A percentile compares a stretch with the other conserved stretches of the same genome.
These are phyloP conservation scores for Hibiscus tridactylites DNA, from an alignment of 345 rosid species.

Conservation along the genomic window DNA sequence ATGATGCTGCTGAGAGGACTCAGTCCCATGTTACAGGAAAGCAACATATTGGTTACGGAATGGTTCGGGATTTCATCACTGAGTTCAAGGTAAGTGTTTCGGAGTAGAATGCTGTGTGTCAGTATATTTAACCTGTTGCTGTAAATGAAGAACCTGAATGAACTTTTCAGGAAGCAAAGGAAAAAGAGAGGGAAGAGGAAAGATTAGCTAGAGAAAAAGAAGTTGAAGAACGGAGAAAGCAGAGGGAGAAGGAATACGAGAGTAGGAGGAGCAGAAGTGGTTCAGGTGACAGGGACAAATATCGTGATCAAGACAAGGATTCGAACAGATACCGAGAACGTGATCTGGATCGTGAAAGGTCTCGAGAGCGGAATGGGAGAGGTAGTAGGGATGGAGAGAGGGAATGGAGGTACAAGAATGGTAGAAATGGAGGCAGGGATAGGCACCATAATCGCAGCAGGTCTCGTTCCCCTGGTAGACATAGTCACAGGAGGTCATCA, in stretches of 20 bases:
- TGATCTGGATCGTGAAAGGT: slow-evolving; percentile 48
- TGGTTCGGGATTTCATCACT: slow-evolving; percentile 86
- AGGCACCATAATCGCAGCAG: slow-evolving; percentile 61
- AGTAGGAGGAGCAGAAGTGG: slow-evolving; percentile 48
- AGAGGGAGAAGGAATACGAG: slow-evolving; percentile 65
- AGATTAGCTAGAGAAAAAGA: slow-evolving; percentile 75
- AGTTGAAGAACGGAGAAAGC: slow-evolving; percentile 64
- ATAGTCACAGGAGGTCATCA: slow-evolving; percentile 57
- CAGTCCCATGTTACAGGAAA: slow-evolving; percentile 94
- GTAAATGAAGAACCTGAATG: background rate
- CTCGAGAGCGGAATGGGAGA: slow-evolving; percentile 49
- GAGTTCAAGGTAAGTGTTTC: slow-evolving; percentile 58
- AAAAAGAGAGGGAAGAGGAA: slow-evolving; percentile 81
- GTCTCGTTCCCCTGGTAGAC: slow-evolving; percentile 83
- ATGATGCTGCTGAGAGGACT: slow-evolving; percentile 92
- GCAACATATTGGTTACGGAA: slow-evolving; percentile 94
- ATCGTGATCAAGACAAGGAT: slow-evolving; percentile 48
- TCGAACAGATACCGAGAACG: slow-evolving; percentile 56
- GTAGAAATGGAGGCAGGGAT: slow-evolving; percentile 55
- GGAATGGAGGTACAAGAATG: slow-evolving; percentile 70
- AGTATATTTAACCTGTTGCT: background rate
- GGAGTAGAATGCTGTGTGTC: slow-evolving; percentile 5
- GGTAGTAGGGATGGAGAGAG: slow-evolving; percentile 49
- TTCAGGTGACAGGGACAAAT: slow-evolving; percentile 65
- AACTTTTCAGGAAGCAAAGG: slow-evolving; percentile 61